These are phyloP conservation scores for Hanseniaspora nectarophila DNA, from an alignment of 805 yeast species.

Conservation along the genomic window DNA sequence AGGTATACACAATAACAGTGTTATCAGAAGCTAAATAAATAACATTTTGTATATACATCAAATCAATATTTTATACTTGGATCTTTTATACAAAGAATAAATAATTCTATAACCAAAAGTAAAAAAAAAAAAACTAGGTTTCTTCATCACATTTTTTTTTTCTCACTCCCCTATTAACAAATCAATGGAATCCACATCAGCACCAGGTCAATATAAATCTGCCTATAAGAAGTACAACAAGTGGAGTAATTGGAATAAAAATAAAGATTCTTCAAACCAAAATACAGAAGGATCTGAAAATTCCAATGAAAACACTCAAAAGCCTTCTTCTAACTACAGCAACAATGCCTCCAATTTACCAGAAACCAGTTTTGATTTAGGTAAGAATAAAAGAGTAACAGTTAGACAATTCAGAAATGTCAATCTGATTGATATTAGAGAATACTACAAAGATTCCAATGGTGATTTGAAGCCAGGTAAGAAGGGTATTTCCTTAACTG, in stretches of 20 bases:
- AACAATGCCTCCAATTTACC: conserved; percentile 17
- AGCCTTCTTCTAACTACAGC: conserved; percentile 10
- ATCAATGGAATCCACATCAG: conserved; percentile 8
- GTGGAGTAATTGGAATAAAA: conserved; percentile 14
- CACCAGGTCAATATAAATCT: conserved; percentile 14
- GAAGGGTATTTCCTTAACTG: conserved; percentile 40
- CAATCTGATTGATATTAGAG: conserved; percentile 70
- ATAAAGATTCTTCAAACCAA: conserved; percentile 5
- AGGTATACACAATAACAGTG: too few relatives aligned
- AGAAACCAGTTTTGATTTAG: conserved; percentile 33
- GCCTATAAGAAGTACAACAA: conserved; percentile 11
- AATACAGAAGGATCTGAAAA: conserved; percentile 4
- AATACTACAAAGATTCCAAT: conserved; percentile 52
- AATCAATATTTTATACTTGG: too few relatives aligned
- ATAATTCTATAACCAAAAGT: too few relatives aligned
- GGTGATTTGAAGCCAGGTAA: conserved; percentile 69
- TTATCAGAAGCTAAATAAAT: too few relatives aligned
- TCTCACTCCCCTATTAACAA: neutral
- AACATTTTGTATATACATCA: too few relatives aligned
- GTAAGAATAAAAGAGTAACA: conserved; percentile 55
- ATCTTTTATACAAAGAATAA: too few relatives aligned
- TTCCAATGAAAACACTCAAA: conserved; percentile 10
- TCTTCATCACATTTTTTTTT: too few relatives aligned
- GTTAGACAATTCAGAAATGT: conserved; percentile 60
- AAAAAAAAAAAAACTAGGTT: too few relatives aligned